Percentiles rank a stretch among this genome's conserved stretches.
phyloP scores from a whole-genome alignment of 2,329 filamentous ascomycete genomes.

The Penicillium sp. region DNA sequence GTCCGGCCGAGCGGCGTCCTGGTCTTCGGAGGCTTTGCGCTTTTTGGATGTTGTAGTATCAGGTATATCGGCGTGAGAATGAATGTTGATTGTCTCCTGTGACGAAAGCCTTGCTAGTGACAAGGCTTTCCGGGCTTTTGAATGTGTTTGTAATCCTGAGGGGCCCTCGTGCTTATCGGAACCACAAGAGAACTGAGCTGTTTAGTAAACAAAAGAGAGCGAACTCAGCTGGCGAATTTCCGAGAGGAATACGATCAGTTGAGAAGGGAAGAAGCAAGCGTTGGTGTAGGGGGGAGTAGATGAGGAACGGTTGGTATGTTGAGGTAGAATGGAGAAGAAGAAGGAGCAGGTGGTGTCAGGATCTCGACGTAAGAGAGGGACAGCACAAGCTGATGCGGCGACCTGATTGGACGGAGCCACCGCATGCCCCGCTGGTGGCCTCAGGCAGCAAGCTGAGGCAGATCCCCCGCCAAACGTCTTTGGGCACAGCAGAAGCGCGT shows the following conservation, averaged over 20 bases:
- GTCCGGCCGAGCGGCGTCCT: slow-evolving; percentile 44
- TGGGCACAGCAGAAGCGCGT: background rate
- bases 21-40: slow-evolving; percentile 48
- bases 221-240: background rate
- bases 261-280: background rate
- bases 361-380: slow-evolving; percentile 16
- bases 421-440: slow-evolving; percentile 13
- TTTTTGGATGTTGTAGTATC: slow-evolving; percentile 49
- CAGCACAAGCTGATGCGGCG: slow-evolving; percentile 2
- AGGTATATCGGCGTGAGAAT: slow-evolving; percentile 40
- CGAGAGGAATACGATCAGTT: background rate
- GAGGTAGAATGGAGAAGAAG: slow-evolving; percentile 1
- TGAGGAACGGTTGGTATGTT: background rate
- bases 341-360: background rate
- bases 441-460: slow-evolving; percentile 9
- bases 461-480: background rate
- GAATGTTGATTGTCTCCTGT: slow-evolving; percentile 36
- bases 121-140: slow-evolving; percentile 38
- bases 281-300: background rate
- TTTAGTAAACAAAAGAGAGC: slow-evolving; percentile 5
- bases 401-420: background rate
- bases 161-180: slow-evolving; percentile 15
- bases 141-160: background rate
- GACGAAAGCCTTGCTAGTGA: slow-evolving; percentile 39
- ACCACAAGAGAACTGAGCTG: slow-evolving; percentile 1